Evolutionary conservation across 1,139 yeast species (phyloP).

Genomic region (Zygosaccharomyces sapae): DNA sequence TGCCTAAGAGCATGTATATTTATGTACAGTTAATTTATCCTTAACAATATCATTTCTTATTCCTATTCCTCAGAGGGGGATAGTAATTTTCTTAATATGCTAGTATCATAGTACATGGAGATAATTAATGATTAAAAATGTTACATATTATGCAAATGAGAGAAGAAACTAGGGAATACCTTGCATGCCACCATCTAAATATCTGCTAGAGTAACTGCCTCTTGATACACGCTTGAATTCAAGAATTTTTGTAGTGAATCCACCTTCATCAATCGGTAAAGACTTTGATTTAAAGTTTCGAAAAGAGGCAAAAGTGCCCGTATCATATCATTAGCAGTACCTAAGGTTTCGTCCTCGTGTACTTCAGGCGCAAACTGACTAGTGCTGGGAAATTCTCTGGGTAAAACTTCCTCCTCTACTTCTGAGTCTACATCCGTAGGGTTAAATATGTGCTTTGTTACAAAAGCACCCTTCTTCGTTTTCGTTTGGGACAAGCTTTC

Average conservation of each 20-base stretch:
- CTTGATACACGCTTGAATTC: slow-evolving; percentile 39
- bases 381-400: background rate
- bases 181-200: slow-evolving; percentile 3
- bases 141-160: background rate
- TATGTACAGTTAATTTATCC: slow-evolving; percentile 4
- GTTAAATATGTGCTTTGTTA: background rate
- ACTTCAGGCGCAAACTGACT: slow-evolving; percentile 17
- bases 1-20: slow-evolving; percentile 2
- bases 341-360: slow-evolving; percentile 28
- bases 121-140: background rate
- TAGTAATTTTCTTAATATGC: too few relatives aligned
- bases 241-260: slow-evolving; percentile 75
- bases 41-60: background rate
- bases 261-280: slow-evolving; percentile 59
- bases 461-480: background rate
- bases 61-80: too few relatives aligned
- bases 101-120: background rate
- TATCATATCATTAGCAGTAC: slow-evolving; percentile 37
- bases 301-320: slow-evolving; percentile 41
- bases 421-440: background rate
- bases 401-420: background rate
- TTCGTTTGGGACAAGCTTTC: background rate
- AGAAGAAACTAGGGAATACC: background rate
- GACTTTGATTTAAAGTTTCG: slow-evolving; percentile 44
- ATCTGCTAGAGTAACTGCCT: slow-evolving; percentile 20